Evolutionary conservation across 805 yeast genomes (phyloP).

Genomic region (Wickerhamiella kurtzmanii): DNA sequence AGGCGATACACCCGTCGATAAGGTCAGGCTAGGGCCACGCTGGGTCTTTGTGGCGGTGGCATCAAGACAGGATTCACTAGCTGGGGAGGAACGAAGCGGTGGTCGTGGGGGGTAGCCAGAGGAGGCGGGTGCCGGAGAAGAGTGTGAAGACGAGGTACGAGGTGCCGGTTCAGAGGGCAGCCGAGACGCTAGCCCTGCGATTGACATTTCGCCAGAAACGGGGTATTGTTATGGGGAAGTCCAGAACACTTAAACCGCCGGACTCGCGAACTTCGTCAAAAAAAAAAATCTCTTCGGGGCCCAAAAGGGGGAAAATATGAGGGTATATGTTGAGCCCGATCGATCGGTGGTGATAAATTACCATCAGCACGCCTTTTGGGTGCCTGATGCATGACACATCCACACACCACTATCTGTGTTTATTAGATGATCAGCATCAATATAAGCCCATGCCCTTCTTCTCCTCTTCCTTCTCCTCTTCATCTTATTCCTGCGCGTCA

Average conservation of each 20-base stretch:
- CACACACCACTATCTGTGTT: not conserved
- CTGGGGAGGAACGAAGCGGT: no score
- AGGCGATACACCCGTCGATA: no score
- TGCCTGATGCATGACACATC: not conserved
- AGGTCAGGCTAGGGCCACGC: no score
- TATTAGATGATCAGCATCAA: not conserved
- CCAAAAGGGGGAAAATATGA: not conserved
- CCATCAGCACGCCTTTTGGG: not conserved
- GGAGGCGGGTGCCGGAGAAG: not conserved
- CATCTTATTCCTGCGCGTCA: not conserved
- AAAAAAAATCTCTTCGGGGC: no score
- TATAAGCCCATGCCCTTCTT: no score
- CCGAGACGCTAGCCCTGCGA: not conserved
- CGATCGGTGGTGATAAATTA: not conserved
- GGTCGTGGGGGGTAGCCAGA: not conserved
- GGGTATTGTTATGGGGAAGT: not conserved
- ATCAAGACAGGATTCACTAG: no score
- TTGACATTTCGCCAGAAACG: not conserved
- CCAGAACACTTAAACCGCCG: not conserved
- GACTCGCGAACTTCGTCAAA: no score
- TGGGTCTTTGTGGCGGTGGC: no score
- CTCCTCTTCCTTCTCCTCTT: not conserved
- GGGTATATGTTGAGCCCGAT: not conserved
- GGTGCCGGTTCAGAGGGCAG: not conserved
- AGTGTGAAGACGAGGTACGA: not conserved